Percentiles rank a stretch among this genome's conserved stretches.
Conservation (phyloP, 495 filamentous ascomycete species). For the Aspergillus baeticus region DNA sequence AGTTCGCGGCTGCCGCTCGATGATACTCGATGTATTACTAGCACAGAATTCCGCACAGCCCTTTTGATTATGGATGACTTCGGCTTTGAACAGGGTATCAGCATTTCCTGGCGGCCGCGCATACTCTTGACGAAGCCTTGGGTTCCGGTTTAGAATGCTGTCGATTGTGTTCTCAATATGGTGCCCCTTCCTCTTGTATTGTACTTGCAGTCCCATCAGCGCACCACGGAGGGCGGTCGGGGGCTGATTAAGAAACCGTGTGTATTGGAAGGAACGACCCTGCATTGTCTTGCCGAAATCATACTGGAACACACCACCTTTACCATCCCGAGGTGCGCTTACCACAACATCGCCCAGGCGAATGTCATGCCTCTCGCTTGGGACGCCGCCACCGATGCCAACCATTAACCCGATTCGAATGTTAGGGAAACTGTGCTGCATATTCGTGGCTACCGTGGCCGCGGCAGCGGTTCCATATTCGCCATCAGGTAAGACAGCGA, state of each 20-base stretch:
- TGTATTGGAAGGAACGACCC: constrained; percentile 29
- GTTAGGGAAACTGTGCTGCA: constrained; percentile 14
- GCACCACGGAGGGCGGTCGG: constrained; percentile 29
- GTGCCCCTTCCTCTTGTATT: too few relatives aligned
- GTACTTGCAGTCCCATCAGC: neutral
- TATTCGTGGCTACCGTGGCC: constrained; percentile 11
- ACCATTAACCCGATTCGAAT: constrained; percentile 31
- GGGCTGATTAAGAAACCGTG: constrained; percentile 33
- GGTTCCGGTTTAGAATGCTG: too few relatives aligned
- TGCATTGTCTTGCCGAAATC: constrained; percentile 35
- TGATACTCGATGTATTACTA: neutral
- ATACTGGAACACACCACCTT: constrained; percentile 30
- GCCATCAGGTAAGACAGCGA: constrained; percentile 27
- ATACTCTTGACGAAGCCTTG: too few relatives aligned
- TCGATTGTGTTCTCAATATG: too few relatives aligned
- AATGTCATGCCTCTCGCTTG: constrained; percentile 24
- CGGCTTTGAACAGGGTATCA: too few relatives aligned
- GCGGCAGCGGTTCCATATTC: constrained; percentile 28
- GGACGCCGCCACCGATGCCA: constrained; percentile 35
- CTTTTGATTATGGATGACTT: too few relatives aligned
- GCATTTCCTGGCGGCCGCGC: too few relatives aligned
- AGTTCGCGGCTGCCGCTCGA: constrained; percentile 9
- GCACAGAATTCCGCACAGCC: constrained; percentile 10
- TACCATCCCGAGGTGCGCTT: constrained; percentile 17
- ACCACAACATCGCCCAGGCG: constrained; percentile 38